A percentile compares a stretch with the other conserved stretches of the same genome.
These are phyloP conservation scores for Myriosclerotinia curreyana DNA, from an alignment of 2,329 filamentous ascomycete species.

Conservation along the genomic window DNA sequence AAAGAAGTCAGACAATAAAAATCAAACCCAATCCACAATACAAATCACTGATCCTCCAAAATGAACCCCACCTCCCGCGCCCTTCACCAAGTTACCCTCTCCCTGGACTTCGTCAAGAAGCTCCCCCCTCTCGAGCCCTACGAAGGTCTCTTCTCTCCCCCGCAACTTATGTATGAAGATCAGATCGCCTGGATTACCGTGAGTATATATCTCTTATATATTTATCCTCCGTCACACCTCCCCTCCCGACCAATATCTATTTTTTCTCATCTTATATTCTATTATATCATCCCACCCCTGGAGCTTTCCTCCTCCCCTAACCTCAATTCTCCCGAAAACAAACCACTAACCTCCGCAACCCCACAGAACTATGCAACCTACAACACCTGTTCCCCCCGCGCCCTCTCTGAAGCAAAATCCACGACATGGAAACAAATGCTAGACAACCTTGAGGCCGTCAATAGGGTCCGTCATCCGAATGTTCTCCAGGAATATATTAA, in stretches of 20 bases:
- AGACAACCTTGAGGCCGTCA: not conserved
- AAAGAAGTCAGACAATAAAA: too few species aligned
- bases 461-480: not conserved
- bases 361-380: not conserved
- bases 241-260: not conserved
- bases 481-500: not conserved
- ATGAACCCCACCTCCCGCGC: not conserved
- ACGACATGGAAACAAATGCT: constrained; percentile 6
- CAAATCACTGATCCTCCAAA: not conserved
- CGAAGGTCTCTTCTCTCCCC: not conserved
- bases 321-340: too few species aligned
- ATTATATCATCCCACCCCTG: too few species aligned
- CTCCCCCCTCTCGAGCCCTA: not conserved
- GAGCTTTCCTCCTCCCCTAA: too few species aligned
- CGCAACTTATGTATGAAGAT: not conserved
- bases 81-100: not conserved
- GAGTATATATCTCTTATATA: not conserved
- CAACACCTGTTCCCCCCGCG: not conserved
- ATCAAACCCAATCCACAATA: not conserved
- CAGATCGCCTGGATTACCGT: not conserved
- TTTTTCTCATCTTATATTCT: too few species aligned
- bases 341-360: not conserved
- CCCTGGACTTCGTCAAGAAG: not conserved
- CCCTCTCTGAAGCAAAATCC: not conserved
- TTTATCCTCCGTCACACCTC: not conserved